A percentile compares a stretch with the other conserved stretches of the same genome.
Conservation (phyloP, 23 red algal species). For the Cyanidium caldarium region DNA sequence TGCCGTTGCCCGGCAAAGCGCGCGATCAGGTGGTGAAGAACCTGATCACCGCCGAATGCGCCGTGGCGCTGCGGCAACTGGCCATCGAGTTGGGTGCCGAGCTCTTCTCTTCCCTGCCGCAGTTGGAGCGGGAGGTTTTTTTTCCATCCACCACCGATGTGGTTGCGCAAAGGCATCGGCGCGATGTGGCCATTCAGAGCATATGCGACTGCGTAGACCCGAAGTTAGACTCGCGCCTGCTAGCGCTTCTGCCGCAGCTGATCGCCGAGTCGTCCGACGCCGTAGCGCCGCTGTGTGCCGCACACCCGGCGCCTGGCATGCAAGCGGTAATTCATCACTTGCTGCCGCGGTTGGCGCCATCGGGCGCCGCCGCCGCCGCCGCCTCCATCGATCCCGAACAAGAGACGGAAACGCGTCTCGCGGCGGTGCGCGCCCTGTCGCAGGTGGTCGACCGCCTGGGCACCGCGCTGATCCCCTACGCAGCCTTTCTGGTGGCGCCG, state of each 20-base stretch:
- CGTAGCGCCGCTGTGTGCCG: not conserved
- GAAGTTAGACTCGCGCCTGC: conserved; percentile 10
- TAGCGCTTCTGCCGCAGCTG: conserved; percentile 25
- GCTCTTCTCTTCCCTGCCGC: conserved; percentile 35
- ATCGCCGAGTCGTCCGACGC: conserved; percentile 23
- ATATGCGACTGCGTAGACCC: conserved; percentile 10
- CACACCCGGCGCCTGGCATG: conserved; percentile 42
- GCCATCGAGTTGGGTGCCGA: conserved; percentile 22
- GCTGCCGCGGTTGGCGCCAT: conserved; percentile 36
- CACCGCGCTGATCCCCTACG: conserved; percentile 55
- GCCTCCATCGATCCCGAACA: not conserved
- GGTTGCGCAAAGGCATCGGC: not conserved
- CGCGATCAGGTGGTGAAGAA: conserved; percentile 39
- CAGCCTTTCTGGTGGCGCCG: conserved; percentile 74
- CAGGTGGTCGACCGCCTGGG: conserved; percentile 43
- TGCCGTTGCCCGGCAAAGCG: conserved; percentile 15
- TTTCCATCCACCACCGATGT: not conserved
- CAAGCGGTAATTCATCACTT: conserved; percentile 36
- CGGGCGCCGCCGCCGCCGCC: not conserved
- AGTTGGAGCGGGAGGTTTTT: conserved; percentile 11
- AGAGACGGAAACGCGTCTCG: conserved; percentile 21
- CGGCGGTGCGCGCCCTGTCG: conserved; percentile 27
- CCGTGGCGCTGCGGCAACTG: conserved; percentile 26
- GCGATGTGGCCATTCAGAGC: conserved; percentile 26
- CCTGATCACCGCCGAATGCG: conserved; percentile 4